Base-by-base conservation (phyloP, 2,329 filamentous ascomycete species). In the Fusarium scirpi region DNA sequence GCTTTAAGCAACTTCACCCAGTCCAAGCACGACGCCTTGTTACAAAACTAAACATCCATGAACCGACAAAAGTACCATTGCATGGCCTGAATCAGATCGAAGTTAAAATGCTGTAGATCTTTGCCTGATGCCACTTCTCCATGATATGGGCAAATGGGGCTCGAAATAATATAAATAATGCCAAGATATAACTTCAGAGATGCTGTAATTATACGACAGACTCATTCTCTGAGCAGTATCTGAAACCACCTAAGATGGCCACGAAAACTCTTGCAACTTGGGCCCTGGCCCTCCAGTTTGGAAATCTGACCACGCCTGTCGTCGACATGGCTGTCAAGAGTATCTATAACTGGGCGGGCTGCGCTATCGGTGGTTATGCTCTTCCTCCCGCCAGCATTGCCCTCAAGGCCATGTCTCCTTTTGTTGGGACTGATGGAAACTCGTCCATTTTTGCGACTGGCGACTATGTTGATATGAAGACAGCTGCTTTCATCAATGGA, bases 291-390 rank as follows among this genome's bases (percentile, higher is more conserved):
- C 57, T 57, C 5, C 41, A 57, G 16, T 60, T 60, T 18, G 41
- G 57, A n/a, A 60, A 46, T 13, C 25, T 57, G 13, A 46, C 57
- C 3, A 41, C 46, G 2, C 51, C 51, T 16, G 20, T 60, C 11
- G 20, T 41, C 0, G 41, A 46, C 3, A 60, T 60, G 32, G 56
- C 48, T 5, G 48, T 45, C 0, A 60, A 60, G 9, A 60, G 51
- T 15, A 41, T 46, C 16, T 60, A 60, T 9, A 57, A 46, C 41
- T 60, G 57, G 57, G 51, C 57, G 5, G 51, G 51, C 12, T 60
- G 41, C 27, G 51, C 57, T 12, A 57, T 60, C n/a, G 51, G 49
- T 20, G 51, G 57, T 16, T 60, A 57, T 27, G 51, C 41, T 40
- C 10, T 57, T 3, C 41, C 41, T 20, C 57, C 51, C 16, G 57